A percentile compares a stretch with the other conserved stretches of the same genome.
Conservation (phyloP, 2,329 filamentous ascomycete species). For the Xylariaceae sp. region DNA sequence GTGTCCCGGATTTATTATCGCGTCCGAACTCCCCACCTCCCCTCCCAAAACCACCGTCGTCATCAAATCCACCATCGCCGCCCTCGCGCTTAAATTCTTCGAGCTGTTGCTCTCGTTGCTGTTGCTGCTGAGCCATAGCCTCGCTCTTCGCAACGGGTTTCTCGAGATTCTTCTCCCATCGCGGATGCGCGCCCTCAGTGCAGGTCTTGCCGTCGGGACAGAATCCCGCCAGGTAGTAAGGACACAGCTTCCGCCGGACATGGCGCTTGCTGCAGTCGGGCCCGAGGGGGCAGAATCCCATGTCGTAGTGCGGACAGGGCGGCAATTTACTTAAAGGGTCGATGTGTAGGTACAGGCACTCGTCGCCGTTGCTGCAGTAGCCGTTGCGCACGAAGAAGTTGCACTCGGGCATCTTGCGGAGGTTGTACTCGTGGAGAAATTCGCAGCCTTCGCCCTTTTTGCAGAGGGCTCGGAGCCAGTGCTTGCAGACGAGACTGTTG, state of each 20-base stretch:
- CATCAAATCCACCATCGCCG: conserved; percentile 35
- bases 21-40: conserved; percentile 32
- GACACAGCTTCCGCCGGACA: conserved; percentile 74
- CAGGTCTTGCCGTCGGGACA: conserved; percentile 79
- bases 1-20: conserved; percentile 11
- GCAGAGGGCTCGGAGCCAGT: conserved; percentile 94
- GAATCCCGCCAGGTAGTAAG: conserved; percentile 88
- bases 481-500: conserved; percentile 92
- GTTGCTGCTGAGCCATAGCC: conserved; percentile 53
- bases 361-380: conserved; percentile 94
- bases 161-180: conserved; percentile 73
- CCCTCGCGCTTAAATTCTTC: conserved; percentile 29
- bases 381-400: conserved; percentile 92
- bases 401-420: conserved; percentile 97
- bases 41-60: conserved; percentile 27
- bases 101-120: conserved; percentile 39
- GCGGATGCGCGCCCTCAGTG: conserved; percentile 75
- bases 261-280: conserved; percentile 86
- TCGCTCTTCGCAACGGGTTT: conserved; percentile 68
- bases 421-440: conserved; percentile 97
- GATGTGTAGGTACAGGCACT: conserved; percentile 90
- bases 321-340: conserved; percentile 76
- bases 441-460: conserved; percentile 97
- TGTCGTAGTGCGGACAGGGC: conserved; percentile 86
- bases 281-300: conserved; percentile 89